phyloP scores from a whole-genome alignment of 331 rosid species.

The Arachis monticola region DNA sequence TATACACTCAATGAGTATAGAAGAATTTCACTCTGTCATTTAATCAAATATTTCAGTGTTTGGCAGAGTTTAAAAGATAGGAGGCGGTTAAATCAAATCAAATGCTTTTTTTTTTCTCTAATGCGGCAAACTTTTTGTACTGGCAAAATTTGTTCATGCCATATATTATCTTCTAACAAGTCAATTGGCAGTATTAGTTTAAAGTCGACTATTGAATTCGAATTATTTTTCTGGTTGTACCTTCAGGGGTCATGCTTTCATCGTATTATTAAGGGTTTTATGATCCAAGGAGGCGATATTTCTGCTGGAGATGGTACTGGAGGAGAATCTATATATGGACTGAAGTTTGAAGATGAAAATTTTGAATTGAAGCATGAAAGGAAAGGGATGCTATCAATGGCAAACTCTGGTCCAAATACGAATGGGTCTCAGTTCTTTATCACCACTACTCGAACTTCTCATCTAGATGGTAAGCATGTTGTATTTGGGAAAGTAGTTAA shows the following conservation, averaged over 20 bases:
- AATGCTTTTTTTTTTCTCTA: too few species aligned
- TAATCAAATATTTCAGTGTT: too few species aligned
- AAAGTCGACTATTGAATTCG: too few species aligned
- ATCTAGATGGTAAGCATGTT: conserved; percentile 91
- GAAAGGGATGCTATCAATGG: conserved; percentile 97
- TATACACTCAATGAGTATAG: too few species aligned
- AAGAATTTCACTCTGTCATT: too few species aligned
- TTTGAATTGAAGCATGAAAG: conserved; percentile 92
- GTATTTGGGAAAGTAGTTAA: conserved; percentile 85
- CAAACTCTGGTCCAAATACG: conserved; percentile 82
- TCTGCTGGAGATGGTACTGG: conserved; percentile 95
- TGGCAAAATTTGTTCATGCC: too few species aligned
- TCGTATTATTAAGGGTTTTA: conserved; percentile 78
- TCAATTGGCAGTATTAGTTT: too few species aligned
- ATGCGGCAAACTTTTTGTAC: too few species aligned
- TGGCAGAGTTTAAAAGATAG: too few species aligned
- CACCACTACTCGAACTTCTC: conserved; percentile 87
- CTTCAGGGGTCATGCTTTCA: conserved; percentile 82
- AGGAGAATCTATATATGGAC: conserved; percentile 88
- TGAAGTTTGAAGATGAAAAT: conserved; percentile 86
- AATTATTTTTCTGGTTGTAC: conserved; percentile 21
- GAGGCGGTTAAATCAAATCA: too few species aligned
- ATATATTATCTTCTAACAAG: too few species aligned
- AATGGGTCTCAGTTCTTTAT: conserved; percentile 94
- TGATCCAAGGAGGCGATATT: conserved; percentile 95